Conservation (phyloP, 2,329 filamentous ascomycete species). For the Scopulariopsis brevicaulis region DNA sequence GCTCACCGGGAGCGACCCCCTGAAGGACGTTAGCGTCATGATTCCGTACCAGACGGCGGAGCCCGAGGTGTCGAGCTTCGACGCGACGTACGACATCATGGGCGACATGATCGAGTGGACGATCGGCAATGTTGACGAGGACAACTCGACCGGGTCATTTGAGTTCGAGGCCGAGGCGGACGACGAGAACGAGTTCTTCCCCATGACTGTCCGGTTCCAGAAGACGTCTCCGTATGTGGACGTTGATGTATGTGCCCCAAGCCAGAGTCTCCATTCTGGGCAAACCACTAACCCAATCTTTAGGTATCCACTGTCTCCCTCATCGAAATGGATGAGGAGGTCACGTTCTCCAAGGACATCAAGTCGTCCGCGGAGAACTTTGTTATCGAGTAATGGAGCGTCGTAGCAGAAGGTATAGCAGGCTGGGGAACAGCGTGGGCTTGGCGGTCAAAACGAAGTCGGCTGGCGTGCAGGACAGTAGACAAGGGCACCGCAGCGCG, state of each 20-base stretch:
- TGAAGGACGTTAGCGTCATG: constrained; percentile 76
- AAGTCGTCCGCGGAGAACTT: constrained; percentile 69
- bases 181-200: constrained; percentile 94
- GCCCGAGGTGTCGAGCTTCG: constrained; percentile 82
- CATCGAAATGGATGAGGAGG: constrained; percentile 64
- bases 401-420: neutral
- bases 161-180: constrained; percentile 87
- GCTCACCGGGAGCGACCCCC: constrained; percentile 64
- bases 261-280: neutral
- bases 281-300: constrained; percentile 12
- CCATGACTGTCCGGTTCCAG: constrained; percentile 83
- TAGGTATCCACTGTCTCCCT: constrained; percentile 58
- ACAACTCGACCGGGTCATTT: constrained; percentile 75
- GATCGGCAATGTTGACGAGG: constrained; percentile 74
- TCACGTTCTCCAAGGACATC: constrained; percentile 74
- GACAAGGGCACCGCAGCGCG: neutral
- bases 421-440: neutral
- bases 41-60: constrained; percentile 83
- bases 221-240: constrained; percentile 82
- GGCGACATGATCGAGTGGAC: constrained; percentile 92
- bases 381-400: constrained; percentile 50
- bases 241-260: constrained; percentile 64
- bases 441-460: neutral
- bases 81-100: constrained; percentile 86
- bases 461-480: neutral